Evolutionary conservation across 164 flowering plant genomes (phyloP), one percentile per base, ranked within the genome.

Genomic region (Buxus sempervirens): DNA sequence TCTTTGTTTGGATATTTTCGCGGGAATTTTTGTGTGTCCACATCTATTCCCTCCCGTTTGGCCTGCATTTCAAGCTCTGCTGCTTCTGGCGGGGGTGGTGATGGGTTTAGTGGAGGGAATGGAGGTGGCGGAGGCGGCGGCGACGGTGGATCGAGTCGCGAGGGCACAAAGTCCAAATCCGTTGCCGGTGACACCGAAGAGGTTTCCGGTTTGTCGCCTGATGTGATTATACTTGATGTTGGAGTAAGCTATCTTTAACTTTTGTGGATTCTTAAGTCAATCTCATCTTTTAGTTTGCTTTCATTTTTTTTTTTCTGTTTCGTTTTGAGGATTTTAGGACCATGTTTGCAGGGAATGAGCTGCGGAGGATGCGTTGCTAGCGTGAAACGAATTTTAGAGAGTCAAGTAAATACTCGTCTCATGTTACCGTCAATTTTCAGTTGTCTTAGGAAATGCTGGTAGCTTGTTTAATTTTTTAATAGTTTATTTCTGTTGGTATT

Each of bases 331-430:
- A 32, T 64, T 54, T 54, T 16, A n/a, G 1, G 60, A 0, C 59
- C 21, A 20, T 24, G 0, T 65, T 21, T 73, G 70, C 56, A 93
- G 98, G 96, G 96, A 64, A 93, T 93, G 98, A 80, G 85, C 9
- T 93, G 98, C 57, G 98, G 96, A 24, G 96, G 96, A 62, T 92
- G 98, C 75, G 88, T 93, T 8, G 90, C 93, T 0, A 92, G 92
- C 64, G 97, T 92, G 59, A 92, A 92, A 77, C 78, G 87, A 63
- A 90, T 90, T 57, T 74, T 92, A 14, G 98, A 91, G 76, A 92
- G 78, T 78, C 97, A 86, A 79, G 98, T 92, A 65, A 81, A 87
- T 66, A 45, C 5, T 7, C 7, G 38, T 32, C 3, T 32, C 38
- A 32, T 32, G 38, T 32, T 32, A 32, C 7, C 38, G 7, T 32